Evolutionary conservation across 306 rosid species (phyloP).

Genomic region (Cyamopsis tetragonoloba): DNA sequence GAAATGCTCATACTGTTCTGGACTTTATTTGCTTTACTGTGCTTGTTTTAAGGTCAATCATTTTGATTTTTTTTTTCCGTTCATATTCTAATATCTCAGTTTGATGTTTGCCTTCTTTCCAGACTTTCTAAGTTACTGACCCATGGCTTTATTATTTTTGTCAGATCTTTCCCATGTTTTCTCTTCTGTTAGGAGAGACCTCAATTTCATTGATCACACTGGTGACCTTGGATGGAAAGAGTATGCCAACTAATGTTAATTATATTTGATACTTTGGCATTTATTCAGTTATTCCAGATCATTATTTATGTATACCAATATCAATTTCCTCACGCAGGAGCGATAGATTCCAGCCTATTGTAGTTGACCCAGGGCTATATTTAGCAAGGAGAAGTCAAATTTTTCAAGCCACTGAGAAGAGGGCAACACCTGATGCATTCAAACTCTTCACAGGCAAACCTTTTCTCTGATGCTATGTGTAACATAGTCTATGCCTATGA

Average conservation of each 20-base stretch:
- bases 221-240: conserved; percentile 97
- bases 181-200: conserved; percentile 73
- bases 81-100: background rate
- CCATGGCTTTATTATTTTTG: conserved; percentile 22
- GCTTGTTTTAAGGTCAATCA: conserved; percentile 5
- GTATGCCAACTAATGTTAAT: conserved; percentile 42
- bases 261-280: conserved; percentile 11
- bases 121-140: background rate
- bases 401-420: conserved; percentile 85
- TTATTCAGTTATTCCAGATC: conserved; percentile 10
- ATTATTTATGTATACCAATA: conserved; percentile 23
- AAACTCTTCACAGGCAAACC: conserved; percentile 84
- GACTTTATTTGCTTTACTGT: conserved; percentile 14
- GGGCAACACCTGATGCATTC: conserved; percentile 77
- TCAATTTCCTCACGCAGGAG: conserved; percentile 40
- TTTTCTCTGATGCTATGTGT: conserved; percentile 11
- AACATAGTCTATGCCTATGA: background rate
- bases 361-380: conserved; percentile 80
- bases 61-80: background rate
- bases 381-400: conserved; percentile 90
- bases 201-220: conserved; percentile 86
- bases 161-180: conserved; percentile 89
- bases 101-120: conserved; percentile 13
- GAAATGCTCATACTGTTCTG: background rate
- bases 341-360: conserved; percentile 75